Evolutionary conservation across 1,284 basidiomycete genomes (phyloP).

Genomic region (Sporisorium graminicola): DNA sequence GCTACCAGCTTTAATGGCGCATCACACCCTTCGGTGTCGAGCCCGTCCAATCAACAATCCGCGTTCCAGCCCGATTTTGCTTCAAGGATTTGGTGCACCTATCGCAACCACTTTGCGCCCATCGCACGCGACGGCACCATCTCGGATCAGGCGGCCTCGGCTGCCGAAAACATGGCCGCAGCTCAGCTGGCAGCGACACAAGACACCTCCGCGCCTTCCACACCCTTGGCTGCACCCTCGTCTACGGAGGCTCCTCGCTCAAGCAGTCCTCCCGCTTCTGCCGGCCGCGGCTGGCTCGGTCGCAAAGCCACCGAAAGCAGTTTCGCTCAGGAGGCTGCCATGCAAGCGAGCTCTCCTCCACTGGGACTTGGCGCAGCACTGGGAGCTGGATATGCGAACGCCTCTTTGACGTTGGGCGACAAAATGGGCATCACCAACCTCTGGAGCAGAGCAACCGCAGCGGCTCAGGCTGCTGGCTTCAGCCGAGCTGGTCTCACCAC

Average conservation of each 20-base stretch:
- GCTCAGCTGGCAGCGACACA: constrained; percentile 22
- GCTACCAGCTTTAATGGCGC: constrained; percentile 30
- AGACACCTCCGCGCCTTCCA: constrained; percentile 3
- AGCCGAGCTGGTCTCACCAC: constrained; percentile 79
- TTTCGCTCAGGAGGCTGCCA: constrained; percentile 17
- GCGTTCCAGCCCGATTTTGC: constrained; percentile 54
- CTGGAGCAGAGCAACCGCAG: constrained; percentile 62
- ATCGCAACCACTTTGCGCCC: constrained; percentile 64
- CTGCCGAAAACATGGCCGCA: constrained; percentile 35
- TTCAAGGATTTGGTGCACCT: constrained; percentile 67
- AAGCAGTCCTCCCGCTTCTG: constrained; percentile 25
- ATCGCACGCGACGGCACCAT: constrained; percentile 66
- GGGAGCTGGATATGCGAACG: constrained; percentile 33
- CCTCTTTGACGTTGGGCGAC: constrained; percentile 52
- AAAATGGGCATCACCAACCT: constrained; percentile 63
- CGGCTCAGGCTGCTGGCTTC: constrained; percentile 59
- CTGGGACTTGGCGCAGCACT: constrained; percentile 36
- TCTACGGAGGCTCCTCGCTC: constrained; percentile 15
- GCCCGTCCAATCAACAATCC: constrained; percentile 20
- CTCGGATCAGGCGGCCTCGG: constrained; percentile 58
- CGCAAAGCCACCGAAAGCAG: constrained; percentile 39
- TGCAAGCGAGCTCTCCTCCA: constrained; percentile 15
- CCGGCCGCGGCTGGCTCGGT: constrained; percentile 44
- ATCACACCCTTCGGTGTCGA: background rate
- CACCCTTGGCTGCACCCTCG: constrained; percentile 7